Base-by-base conservation (phyloP, 441 rosid genomes). In the Biscutella laevigata region DNA sequence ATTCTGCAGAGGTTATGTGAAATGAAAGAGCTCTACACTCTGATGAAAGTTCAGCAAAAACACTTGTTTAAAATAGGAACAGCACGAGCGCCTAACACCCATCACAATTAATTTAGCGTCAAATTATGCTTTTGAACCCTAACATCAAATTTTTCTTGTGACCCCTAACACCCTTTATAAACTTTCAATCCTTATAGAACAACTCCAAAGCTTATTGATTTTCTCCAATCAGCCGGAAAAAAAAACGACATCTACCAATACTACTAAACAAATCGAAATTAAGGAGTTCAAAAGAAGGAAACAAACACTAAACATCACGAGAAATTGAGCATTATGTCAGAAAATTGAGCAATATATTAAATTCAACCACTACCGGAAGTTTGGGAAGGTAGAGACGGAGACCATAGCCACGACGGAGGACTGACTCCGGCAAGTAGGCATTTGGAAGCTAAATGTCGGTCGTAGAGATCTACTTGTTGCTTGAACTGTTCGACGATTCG, bases 401-500 rank as follows among this genome's bases (percentile, higher is more conserved):
- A 61, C 58, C 63, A 61, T 48, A 91, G 87, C 85, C 88, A 88
- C 5, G 83, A 20, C 46, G 96, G 98, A 70, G 91, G 90, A 30
- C 73, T 33, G 7, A 85, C 45, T 55, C 90, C 94, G 22, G 75
- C 73, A 19, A 91, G 73, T 58, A 85, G 68, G 42, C 91, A 85
- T 2, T 70, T 80, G 46, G 85, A 73, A 56, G 89, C 91, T 66
- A 85, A 84, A 35, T 76, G 79, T 5, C 74, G 80, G 43, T 91
- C 96, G 61, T 75, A 80, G 59, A 71, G 82, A 34, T 70, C 73
- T 29, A 68, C 62, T 59, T 77, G 86, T 50, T 79, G 80, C 77
- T 69, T 74, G n/a, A 76, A 77, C 57, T 78, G 80, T 36, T 77
- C 84, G 32, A 86, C 59, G 57, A 81, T 78, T 59, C 75, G 61